Evolutionary conservation across 1,284 basidiomycete species (phyloP).

Genomic region (Cutaneotrichosporon daszewskae): DNA sequence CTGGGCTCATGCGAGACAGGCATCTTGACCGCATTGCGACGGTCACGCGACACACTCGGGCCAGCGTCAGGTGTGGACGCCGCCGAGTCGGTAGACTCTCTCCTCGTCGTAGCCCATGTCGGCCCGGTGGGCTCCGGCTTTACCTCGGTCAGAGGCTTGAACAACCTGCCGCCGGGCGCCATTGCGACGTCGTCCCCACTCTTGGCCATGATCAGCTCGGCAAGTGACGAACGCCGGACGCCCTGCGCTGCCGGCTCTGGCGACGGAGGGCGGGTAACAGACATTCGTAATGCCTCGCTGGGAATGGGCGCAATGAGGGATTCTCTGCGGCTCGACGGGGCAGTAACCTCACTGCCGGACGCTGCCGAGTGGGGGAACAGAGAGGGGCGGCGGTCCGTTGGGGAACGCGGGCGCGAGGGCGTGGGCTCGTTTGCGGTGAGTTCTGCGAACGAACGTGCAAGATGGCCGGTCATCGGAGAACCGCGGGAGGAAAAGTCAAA

Average conservation of each 20-base stretch:
- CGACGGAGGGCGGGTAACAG: slow-evolving; percentile 27
- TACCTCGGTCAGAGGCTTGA: not conserved
- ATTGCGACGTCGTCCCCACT: slow-evolving; percentile 35
- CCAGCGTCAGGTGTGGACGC: slow-evolving; percentile 2
- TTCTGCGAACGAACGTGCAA: slow-evolving; percentile 37
- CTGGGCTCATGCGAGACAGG: not conserved
- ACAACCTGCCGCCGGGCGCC: slow-evolving; percentile 11
- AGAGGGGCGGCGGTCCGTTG: slow-evolving; percentile 19
- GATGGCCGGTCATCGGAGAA: slow-evolving; percentile 33
- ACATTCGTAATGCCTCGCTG: too few relatives aligned
- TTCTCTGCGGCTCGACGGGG: too few relatives aligned
- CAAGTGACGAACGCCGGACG: slow-evolving; percentile 28
- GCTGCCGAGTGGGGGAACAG: slow-evolving; percentile 6
- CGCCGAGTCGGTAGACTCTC: slow-evolving; percentile 28
- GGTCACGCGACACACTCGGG: not conserved
- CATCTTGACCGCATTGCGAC: not conserved
- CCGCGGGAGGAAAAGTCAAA: slow-evolving; percentile 23
- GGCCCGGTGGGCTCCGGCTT: not conserved
- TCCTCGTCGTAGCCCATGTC: slow-evolving; percentile 13
- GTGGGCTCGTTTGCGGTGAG: slow-evolving; percentile 26
- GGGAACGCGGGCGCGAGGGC: slow-evolving; percentile 7
- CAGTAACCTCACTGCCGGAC: not conserved
- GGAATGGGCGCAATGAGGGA: too few relatives aligned
- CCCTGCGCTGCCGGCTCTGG: slow-evolving; percentile 18
- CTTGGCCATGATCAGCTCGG: slow-evolving; percentile 37